Base-by-base conservation (phyloP, 305 asterid genomes). In the Petunia hybrid region DNA sequence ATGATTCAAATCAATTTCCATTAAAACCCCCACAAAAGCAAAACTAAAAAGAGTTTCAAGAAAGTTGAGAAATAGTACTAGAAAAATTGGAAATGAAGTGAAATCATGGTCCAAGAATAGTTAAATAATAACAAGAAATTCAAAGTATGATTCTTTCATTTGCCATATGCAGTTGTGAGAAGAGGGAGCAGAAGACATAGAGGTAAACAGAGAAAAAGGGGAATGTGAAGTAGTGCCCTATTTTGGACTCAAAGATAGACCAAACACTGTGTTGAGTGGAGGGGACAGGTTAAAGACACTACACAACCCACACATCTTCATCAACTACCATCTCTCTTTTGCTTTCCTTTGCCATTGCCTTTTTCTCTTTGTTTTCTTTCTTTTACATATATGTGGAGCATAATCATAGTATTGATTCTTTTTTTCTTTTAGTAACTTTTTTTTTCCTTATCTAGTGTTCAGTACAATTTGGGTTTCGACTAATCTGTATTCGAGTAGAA, bases 231-330 rank as follows among this genome's bases (percentile, higher is more conserved):
- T 82, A 73, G 77, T 86, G 89, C 85, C 86, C 88, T 1, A n/a
- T 85, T 89, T 88, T 93, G 90, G 90, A 87, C 89, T 85, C 80
- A 77, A 84, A 66, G 78, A 70, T 36, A 73, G 63, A 59, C 46
- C 70, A 8, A 80, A 60, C 43, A 84, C 91, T 87, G 93, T 87
- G 91, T 79, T 81, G 83, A 88, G 92, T 92, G 97, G 97, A 90
- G 97, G 97, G 96, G 97, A 92, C 97, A 92, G 91, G 94, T 85
- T 87, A 86, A 85, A 88, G 97, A 92, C 97, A 89, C 90, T 91
- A 94, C 97, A 95, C 93, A 91, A 91, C 93, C 96, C 98, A 88
- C 94, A 88, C 87, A 87, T 82, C 80, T 85, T 77, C 90, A 84
- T 84, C 86, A 85, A 89, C 91, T 86, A 87, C 70, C 89, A 67